These are phyloP conservation scores for Chamaecyparis obtusa DNA, from an alignment of 75 land plant genomes.

Conservation along the genomic window DNA sequence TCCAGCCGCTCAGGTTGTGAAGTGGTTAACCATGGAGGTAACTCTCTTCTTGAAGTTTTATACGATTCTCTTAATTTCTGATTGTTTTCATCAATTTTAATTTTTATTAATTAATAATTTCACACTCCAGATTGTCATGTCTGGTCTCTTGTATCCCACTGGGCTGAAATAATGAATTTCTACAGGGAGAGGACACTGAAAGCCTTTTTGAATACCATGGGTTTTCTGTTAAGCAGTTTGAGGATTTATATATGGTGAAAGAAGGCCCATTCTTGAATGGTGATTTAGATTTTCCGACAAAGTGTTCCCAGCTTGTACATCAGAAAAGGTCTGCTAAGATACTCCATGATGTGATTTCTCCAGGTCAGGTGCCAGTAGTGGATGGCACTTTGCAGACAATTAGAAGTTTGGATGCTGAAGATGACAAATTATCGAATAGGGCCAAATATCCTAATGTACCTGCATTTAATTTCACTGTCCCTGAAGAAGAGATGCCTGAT, in stretches of 20 bases:
- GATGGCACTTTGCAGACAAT: constrained; percentile 16
- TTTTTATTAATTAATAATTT: neutral
- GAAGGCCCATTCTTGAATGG: constrained; percentile 77
- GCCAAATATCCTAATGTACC: neutral
- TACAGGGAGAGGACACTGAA: constrained; percentile 75
- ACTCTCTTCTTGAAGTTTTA: neutral
- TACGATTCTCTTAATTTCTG: neutral
- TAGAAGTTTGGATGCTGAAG: neutral
- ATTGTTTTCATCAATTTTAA: neutral
- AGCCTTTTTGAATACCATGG: constrained; percentile 80
- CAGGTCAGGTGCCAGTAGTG: constrained; percentile 26
- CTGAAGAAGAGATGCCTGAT: constrained; percentile 70
- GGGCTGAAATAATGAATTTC: neutral
- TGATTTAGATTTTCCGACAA: constrained; percentile 48
- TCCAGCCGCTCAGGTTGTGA: constrained; percentile 58
- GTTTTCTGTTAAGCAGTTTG: constrained; percentile 63
- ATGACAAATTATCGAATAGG: constrained; percentile 1
- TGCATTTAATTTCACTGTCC: neutral
- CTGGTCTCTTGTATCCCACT: neutral
- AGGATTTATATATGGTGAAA: constrained; percentile 84
- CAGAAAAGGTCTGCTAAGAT: constrained; percentile 57
- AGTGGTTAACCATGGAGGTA: constrained; percentile 97
- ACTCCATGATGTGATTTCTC: constrained; percentile 53
- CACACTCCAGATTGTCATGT: neutral
- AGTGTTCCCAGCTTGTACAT: constrained; percentile 66